Evolutionary conservation across 2,329 filamentous ascomycete genomes (phyloP).

Genomic region (Didymellaceae sp.): DNA sequence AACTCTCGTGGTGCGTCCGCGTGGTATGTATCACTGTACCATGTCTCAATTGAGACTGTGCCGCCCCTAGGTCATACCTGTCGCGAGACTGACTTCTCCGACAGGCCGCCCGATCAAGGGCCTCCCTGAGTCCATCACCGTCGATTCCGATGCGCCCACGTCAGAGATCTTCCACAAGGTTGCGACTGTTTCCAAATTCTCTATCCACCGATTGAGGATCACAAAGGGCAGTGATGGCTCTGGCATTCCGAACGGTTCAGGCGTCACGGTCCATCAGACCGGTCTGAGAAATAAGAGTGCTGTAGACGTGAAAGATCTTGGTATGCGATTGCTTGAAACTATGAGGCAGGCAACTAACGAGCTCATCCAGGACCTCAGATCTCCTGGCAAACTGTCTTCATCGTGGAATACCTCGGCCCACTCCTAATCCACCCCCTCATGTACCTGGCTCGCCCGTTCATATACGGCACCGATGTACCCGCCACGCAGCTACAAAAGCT

Average conservation of each 20-base stretch:
- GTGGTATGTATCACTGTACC: slow-evolving; percentile 46
- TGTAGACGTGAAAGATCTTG: slow-evolving; percentile 91
- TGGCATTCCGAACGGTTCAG: slow-evolving; percentile 61
- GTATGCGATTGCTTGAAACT: slow-evolving; percentile 55
- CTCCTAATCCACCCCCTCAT: slow-evolving; percentile 83
- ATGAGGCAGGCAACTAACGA: slow-evolving; percentile 6
- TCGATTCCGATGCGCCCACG: slow-evolving; percentile 59
- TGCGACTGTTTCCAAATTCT: slow-evolving; percentile 60
- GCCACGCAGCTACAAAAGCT: slow-evolving; percentile 74
- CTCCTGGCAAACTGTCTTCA: slow-evolving; percentile 89
- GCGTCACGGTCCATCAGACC: slow-evolving; percentile 60
- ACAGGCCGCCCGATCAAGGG: slow-evolving; percentile 67
- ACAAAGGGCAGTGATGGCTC: slow-evolving; percentile 70
- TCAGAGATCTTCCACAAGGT: slow-evolving; percentile 65
- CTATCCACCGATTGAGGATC: slow-evolving; percentile 66
- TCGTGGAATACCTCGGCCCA: slow-evolving; percentile 93
- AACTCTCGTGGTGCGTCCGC: slow-evolving; percentile 53
- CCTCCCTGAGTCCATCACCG: slow-evolving; percentile 63
- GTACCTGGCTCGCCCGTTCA: slow-evolving; percentile 72
- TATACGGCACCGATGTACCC: slow-evolving; percentile 65
- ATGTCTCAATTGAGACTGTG: slow-evolving; percentile 7
- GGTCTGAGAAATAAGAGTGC: slow-evolving; percentile 65
- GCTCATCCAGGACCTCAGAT: slow-evolving; percentile 75
- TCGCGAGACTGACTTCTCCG: slow-evolving; percentile 6
- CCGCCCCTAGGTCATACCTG: slow-evolving; percentile 9